These are phyloP conservation scores for Yamadazyma atlantica DNA, from an alignment of 1,139 yeast genomes.

Conservation along the genomic window DNA sequence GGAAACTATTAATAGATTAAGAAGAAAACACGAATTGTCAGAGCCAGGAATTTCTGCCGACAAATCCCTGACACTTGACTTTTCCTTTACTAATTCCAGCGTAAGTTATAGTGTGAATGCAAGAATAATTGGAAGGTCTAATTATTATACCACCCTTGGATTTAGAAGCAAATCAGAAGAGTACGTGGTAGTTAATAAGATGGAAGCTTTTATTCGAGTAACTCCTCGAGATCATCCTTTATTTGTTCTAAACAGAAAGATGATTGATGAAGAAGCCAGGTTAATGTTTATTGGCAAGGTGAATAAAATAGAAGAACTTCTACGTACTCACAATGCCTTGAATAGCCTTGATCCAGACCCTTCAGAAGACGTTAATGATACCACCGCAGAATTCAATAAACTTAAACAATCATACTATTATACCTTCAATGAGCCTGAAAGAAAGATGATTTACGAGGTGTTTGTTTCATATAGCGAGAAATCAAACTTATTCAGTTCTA, in stretches of 20 bases:
- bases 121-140: constrained; percentile 35
- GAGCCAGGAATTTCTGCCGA: constrained; percentile 3
- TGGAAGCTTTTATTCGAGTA: constrained; percentile 27
- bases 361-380: no score
- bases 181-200: constrained; percentile 38
- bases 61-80: constrained; percentile 22
- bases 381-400: constrained; percentile 23
- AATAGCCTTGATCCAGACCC: constrained; percentile 3
- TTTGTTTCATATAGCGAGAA: constrained; percentile 34
- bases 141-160: constrained; percentile 26
- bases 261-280: constrained; percentile 36
- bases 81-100: constrained; percentile 31
- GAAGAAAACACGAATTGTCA: constrained; percentile 4
- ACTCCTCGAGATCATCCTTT: constrained; percentile 24
- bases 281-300: constrained; percentile 28
- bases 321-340: constrained; percentile 25
- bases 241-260: constrained; percentile 28
- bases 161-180: constrained; percentile 24
- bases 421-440: constrained; percentile 15
- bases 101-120: constrained; percentile 39
- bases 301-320: constrained; percentile 24
- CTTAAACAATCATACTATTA: constrained; percentile 32
- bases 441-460: constrained; percentile 26
- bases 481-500: constrained; percentile 30
- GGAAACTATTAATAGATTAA: constrained; percentile 26